These are phyloP conservation scores for Physaria fendleri DNA, from an alignment of 345 rosid species.

Conservation along the genomic window DNA sequence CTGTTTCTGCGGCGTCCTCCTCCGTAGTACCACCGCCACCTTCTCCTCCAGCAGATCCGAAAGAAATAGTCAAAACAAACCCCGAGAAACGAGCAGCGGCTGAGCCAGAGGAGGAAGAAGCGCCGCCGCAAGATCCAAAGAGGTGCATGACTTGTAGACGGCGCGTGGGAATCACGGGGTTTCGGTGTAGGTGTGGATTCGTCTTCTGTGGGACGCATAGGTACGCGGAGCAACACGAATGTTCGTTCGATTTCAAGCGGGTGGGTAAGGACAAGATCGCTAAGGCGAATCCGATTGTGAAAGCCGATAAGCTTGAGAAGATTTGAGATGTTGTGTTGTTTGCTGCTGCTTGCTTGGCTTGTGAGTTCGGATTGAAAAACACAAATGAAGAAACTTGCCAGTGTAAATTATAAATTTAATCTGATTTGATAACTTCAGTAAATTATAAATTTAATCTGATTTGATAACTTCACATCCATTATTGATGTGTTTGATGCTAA, in stretches of 20 bases:
- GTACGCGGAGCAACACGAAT: constrained; percentile 77
- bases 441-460: not conserved
- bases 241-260: constrained; percentile 68
- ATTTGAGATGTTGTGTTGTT: not conserved
- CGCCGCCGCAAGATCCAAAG: constrained; percentile 30
- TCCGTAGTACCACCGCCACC: constrained; percentile 14
- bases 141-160: constrained; percentile 64
- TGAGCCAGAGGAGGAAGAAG: not conserved
- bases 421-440: not conserved
- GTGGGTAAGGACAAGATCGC: constrained; percentile 71
- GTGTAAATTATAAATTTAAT: not conserved
- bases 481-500: too few species aligned
- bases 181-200: constrained; percentile 80
- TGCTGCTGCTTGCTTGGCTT: not conserved
- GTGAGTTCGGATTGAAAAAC: not conserved
- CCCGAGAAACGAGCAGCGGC: constrained; percentile 4
- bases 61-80: not conserved
- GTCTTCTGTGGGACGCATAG: constrained; percentile 69
- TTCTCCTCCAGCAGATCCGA: not conserved
- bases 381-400: not conserved
- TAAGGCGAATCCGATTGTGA: constrained; percentile 66
- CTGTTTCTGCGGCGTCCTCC: not conserved
- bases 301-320: constrained; percentile 60
- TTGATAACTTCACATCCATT: too few species aligned
- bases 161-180: constrained; percentile 86